Base-by-base conservation (phyloP, 2,329 filamentous ascomycete genomes). In the Simplicillium sp. region DNA sequence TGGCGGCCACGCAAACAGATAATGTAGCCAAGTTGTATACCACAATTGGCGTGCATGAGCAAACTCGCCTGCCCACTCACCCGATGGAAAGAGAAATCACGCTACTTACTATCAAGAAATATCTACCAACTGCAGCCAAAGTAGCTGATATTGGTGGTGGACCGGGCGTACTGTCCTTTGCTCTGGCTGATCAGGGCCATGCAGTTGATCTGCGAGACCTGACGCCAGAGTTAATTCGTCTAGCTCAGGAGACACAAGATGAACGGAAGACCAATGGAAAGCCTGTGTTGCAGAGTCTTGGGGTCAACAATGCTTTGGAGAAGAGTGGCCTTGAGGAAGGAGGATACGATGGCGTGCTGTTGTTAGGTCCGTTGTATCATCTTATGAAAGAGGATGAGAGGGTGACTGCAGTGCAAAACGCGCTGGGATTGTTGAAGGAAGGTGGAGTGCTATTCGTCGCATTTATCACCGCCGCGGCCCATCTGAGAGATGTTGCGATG, bases 71-170 rank as follows among this genome's bases (percentile, higher is more conserved):
- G 11, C 36, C 40, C 20, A 37, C 34, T 15, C 46, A 45, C 37
- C 43, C 43, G 17, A 45, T 47, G 38, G 43, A 47, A 36, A 38
- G 46, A 18, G 45, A 47, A 36, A 18, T 47, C 28, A 47, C 45
- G 7, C 34, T 45, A 13, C 43, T 40, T 20, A 31, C 43, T n/a
- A 45, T 47, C 25, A 43, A 38, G 11, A 32, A 41, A 11, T 11
- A 32, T 9, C 38, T 45, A 12, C 28, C 33, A n/a, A 5, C 20
- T 25, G 17, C 29, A 6, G 11, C 35, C 17, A 40, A 18, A 18
- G 34, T 46, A 34, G 39, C 46, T 15, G 45, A 47, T 36, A 20
- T 47, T 28, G 45, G 45, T 20, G 45, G 45, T 36, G 45, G 46
- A 8, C 46, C 46, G 2, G 46, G 46, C 16, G 38, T 37, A 31